These are phyloP conservation scores for Aspergillus clavatus DNA, from an alignment of 2,329 filamentous ascomycete genomes.

Conservation along the genomic window DNA sequence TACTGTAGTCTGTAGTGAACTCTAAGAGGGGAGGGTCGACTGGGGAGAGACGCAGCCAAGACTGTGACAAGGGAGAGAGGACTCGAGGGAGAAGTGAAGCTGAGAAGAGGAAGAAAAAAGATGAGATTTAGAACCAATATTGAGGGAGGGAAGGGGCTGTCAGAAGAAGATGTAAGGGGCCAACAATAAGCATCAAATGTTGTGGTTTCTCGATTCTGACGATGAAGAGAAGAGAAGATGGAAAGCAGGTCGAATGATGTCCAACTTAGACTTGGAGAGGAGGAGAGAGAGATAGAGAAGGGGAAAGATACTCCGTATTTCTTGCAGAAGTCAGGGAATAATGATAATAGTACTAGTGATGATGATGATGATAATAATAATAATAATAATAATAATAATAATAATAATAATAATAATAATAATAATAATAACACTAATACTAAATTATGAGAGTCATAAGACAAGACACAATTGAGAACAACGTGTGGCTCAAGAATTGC, in stretches of 20 bases:
- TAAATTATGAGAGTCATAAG: constrained; percentile 10
- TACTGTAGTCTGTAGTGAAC: no score
- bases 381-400: constrained; percentile 9
- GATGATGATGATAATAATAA: no score
- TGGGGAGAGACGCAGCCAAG: constrained; percentile 10
- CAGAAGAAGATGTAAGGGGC: constrained; percentile 3
- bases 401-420: no score
- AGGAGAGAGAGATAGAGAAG: no score
- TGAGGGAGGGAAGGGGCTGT: constrained; percentile 3
- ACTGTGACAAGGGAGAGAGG: constrained; percentile 7
- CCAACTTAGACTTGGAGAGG: no score
- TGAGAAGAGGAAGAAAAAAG: constrained; percentile 10
- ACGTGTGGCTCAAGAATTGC: constrained; percentile 21
- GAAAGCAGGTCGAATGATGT: no score
- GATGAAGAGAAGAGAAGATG: neutral
- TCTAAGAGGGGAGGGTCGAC: constrained; percentile 4
- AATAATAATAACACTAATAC: constrained; percentile 11
- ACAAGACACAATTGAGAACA: constrained; percentile 19
- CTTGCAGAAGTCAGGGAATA: no score
- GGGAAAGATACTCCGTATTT: no score
- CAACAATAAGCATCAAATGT: neutral
- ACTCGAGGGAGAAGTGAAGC: constrained; percentile 8
- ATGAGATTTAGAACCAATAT: neutral
- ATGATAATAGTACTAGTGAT: no score
- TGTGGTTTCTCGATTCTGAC: neutral